These are phyloP conservation scores for Leishmania major DNA, from an alignment of 208 protist genomes.

Conservation along the genomic window DNA sequence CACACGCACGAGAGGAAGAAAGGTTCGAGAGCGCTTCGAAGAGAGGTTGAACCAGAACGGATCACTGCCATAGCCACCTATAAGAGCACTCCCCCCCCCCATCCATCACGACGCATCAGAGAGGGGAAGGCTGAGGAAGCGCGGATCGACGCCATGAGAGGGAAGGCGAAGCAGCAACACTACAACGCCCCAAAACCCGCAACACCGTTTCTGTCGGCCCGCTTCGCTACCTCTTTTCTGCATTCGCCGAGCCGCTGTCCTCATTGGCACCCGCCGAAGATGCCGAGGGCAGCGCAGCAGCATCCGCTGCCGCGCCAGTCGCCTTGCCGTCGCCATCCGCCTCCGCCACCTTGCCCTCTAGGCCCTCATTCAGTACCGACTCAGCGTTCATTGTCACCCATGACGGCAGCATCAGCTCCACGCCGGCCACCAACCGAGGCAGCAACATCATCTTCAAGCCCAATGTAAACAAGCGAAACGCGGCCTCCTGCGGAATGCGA, in stretches of 20 bases:
- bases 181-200: background rate
- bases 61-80: background rate
- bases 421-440: constrained; percentile 48
- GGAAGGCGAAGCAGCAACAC: background rate
- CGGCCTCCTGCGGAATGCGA: constrained; percentile 81
- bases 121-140: background rate
- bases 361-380: constrained; percentile 40
- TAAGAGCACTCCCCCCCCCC: background rate
- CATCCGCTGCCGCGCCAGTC: background rate
- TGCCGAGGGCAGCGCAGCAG: background rate
- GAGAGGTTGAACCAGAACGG: background rate
- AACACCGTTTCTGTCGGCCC: background rate
- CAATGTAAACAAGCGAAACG: constrained; percentile 83
- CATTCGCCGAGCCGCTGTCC: background rate
- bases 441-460: constrained; percentile 77
- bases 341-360: constrained; percentile 29
- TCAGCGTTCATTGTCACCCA: constrained; percentile 73
- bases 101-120: no score
- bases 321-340: background rate
- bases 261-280: background rate
- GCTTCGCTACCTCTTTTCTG: background rate
- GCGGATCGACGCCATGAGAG: background rate
- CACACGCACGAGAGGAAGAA: background rate
- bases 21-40: background rate
- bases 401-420: constrained; percentile 66